Percentiles rank a stretch among this genome's conserved stretches.
Conservation (phyloP, 1,284 basidiomycete species). For the Boletellus dicymbophilus region DNA sequence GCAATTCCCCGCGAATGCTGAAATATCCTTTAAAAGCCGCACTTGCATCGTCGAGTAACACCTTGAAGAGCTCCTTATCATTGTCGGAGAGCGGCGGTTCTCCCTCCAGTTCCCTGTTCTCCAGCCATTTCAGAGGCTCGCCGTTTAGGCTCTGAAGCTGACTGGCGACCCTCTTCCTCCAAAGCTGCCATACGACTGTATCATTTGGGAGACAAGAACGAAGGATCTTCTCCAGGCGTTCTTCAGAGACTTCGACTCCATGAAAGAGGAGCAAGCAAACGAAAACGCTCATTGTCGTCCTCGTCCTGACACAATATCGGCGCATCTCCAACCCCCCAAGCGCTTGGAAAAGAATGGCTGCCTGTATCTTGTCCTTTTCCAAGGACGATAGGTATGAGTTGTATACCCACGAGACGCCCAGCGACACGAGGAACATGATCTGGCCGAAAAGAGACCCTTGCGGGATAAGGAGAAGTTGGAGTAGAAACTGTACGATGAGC, state of each 20-base stretch:
- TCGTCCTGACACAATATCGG: constrained; percentile 20
- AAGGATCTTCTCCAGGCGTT: constrained; percentile 19
- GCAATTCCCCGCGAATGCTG: constrained; percentile 1
- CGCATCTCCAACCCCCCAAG: constrained; percentile 15
- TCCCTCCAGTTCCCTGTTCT: constrained; percentile 3
- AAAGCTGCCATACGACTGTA: constrained; percentile 24
- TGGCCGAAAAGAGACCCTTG: constrained; percentile 33
- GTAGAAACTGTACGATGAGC: constrained; percentile 28
- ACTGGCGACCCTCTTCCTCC: constrained; percentile 25
- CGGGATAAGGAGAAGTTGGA: constrained; percentile 32
- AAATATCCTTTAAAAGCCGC: constrained; percentile 27
- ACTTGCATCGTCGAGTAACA: constrained; percentile 21
- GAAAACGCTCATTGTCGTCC: constrained; percentile 20
- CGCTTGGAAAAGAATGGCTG: constrained; percentile 15
- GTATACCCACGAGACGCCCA: constrained; percentile 30
- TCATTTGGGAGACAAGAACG: constrained; percentile 20
- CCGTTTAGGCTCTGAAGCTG: constrained; percentile 21
- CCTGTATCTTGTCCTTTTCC: constrained; percentile 27
- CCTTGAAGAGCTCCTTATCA: constrained; percentile 15
- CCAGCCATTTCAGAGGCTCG: constrained; percentile 12
- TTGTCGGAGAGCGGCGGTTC: constrained; percentile 14
- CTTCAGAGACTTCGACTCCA: constrained; percentile 18
- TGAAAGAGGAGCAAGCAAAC: constrained; percentile 25
- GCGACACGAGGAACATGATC: constrained; percentile 31
- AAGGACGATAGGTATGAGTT: constrained; percentile 27